Conservation (phyloP, 163 green algal genomes). For the Volvox carteri region DNA sequence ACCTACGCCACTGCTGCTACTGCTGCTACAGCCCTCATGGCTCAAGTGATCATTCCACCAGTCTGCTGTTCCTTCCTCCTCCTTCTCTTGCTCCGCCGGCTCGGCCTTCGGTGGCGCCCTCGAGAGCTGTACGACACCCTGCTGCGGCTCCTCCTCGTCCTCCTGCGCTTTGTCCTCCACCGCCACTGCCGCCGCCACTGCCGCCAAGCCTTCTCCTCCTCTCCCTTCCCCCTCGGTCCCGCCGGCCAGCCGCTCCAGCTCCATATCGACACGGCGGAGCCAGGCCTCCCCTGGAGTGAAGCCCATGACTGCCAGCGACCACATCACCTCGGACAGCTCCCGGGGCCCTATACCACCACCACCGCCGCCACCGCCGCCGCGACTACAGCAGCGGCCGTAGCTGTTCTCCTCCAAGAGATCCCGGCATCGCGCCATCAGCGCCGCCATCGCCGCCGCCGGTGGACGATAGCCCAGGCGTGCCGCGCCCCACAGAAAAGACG, state of each 20-base stretch:
- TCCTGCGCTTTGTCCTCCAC: too few relatives aligned
- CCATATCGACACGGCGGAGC: neutral
- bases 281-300: slow-evolving; percentile 3
- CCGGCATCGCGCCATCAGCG: slow-evolving; percentile 5
- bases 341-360: neutral
- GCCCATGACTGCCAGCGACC: slow-evolving; percentile 25
- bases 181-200: neutral
- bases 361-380: neutral
- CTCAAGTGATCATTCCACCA: too few relatives aligned
- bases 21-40: too few relatives aligned
- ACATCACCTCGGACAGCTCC: slow-evolving; percentile 37
- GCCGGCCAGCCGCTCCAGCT: neutral
- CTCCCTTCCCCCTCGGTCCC: too few relatives aligned
- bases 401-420: neutral
- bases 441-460: neutral
- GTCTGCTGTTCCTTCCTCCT: too few relatives aligned
- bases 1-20: too few relatives aligned
- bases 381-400: too few relatives aligned
- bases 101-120: too few relatives aligned
- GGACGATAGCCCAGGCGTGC: slow-evolving; percentile 32
- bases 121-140: too few relatives aligned
- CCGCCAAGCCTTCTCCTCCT: too few relatives aligned
- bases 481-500: neutral
- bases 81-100: too few relatives aligned
- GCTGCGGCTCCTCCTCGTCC: too few relatives aligned